Percentiles rank a stretch among this genome's conserved stretches.
These are phyloP conservation scores for Kwoniella europaea DNA, from an alignment of 768 basidiomycete genomes.

Conservation along the genomic window DNA sequence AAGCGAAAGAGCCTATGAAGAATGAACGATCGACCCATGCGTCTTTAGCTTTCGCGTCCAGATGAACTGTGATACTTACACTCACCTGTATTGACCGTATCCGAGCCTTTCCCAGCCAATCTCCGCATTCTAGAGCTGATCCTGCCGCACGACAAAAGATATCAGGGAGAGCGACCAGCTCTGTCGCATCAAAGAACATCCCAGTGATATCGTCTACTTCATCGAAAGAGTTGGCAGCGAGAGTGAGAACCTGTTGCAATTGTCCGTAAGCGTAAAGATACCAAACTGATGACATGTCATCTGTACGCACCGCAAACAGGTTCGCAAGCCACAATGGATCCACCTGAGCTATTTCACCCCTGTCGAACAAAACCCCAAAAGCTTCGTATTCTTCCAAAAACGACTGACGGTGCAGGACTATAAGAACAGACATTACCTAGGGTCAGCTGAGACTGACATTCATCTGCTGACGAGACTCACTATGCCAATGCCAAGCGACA, in stretches of 20 bases:
- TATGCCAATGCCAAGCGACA: conserved; percentile 18
- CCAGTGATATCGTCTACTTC: background rate
- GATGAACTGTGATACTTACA: background rate
- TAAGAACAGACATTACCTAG: background rate
- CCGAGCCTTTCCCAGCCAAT: conserved; percentile 11
- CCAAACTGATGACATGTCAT: background rate
- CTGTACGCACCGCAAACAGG: conserved; percentile 1
- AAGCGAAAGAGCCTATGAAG: background rate
- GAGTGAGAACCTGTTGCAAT: background rate
- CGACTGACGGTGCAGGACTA: conserved; percentile 10
- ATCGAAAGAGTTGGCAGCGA: conserved; percentile 9
- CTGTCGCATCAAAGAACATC: background rate
- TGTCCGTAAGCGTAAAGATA: background rate
- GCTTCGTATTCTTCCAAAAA: conserved; percentile 11
- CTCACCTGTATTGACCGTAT: conserved; percentile 3
- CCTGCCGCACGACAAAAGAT: background rate
- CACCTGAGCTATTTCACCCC: background rate
- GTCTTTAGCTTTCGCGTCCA: background rate
- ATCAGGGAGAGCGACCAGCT: background rate
- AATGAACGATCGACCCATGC: background rate
- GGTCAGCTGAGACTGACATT: too few relatives aligned
- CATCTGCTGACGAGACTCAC: background rate
- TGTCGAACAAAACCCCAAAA: background rate
- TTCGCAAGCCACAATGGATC: conserved; percentile 14
- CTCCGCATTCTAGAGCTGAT: conserved; percentile 2